Evolutionary conservation across 257 asterid genomes (phyloP).

Genomic region (Solanum acaule): DNA sequence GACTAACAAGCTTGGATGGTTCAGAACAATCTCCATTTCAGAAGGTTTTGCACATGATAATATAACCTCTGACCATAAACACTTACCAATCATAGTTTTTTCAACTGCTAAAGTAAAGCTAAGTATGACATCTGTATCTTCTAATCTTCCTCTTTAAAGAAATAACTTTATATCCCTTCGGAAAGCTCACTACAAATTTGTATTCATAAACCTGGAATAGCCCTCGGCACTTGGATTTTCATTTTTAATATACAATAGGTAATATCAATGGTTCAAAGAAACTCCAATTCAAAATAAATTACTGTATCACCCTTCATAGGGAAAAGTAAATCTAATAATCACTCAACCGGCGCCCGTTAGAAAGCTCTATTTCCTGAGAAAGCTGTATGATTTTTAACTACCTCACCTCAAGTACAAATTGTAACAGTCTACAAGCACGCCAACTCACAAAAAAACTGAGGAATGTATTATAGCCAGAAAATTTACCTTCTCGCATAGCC

Average conservation of each 20-base stretch:
- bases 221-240: background rate
- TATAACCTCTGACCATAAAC: background rate
- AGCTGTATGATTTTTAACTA: background rate
- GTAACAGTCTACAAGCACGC: background rate
- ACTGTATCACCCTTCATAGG: background rate
- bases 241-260: background rate
- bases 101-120: background rate
- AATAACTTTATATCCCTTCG: background rate
- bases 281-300: background rate
- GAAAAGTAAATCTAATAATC: background rate
- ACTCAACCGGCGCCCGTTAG: background rate
- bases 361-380: background rate
- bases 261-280: background rate
- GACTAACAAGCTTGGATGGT: background rate
- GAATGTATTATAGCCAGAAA: background rate
- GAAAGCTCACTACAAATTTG: background rate
- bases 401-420: background rate
- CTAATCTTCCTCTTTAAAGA: background rate
- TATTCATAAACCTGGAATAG: background rate
- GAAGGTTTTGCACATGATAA: background rate
- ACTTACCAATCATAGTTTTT: background rate
- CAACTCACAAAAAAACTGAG: background rate
- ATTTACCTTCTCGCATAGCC: conserved; percentile 36
- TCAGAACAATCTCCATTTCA: background rate
- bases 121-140: background rate